Evolutionary conservation across 2,329 filamentous ascomycete genomes (phyloP).

Genomic region (Pyricularia grisea): DNA sequence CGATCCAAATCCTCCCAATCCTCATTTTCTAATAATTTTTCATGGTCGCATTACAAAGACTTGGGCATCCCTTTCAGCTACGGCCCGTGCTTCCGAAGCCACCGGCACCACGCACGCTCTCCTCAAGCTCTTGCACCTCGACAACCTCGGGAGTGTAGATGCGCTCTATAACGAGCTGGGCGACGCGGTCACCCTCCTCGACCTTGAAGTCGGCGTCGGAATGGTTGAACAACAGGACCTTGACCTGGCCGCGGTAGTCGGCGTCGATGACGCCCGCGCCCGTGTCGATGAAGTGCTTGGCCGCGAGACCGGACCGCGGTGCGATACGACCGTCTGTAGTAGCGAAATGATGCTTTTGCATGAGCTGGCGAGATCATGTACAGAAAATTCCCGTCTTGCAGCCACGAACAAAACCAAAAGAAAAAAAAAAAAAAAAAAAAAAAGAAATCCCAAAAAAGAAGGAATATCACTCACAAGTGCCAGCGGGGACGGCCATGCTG

Average conservation of each 20-base stretch:
- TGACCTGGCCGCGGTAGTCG: conserved; percentile 90
- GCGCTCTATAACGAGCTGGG: conserved; percentile 87
- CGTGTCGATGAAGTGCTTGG: conserved; percentile 93
- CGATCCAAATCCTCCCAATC: not conserved
- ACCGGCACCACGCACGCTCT: conserved; percentile 81
- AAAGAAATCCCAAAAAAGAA: conserved; percentile 1
- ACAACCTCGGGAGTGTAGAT: conserved; percentile 88
- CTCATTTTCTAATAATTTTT: not conserved
- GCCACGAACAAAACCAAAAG: not conserved
- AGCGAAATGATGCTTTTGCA: not conserved
- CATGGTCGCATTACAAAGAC: not conserved
- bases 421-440: too few relatives aligned
- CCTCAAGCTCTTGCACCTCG: conserved; percentile 82
- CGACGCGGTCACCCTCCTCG: conserved; percentile 80
- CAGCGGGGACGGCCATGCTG: conserved; percentile 78
- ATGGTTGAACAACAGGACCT: conserved; percentile 93
- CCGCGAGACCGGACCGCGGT: conserved; percentile 80
- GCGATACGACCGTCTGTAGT: conserved; percentile 73
- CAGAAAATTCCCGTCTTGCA: too few relatives aligned
- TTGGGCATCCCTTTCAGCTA: not conserved
- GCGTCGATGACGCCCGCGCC: conserved; percentile 96
- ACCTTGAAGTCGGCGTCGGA: conserved; percentile 72
- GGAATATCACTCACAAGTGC: conserved; percentile 63
- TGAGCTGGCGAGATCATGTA: not conserved
- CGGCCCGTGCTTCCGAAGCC: conserved; percentile 83